Base-by-base conservation (phyloP, 495 filamentous ascomycete species). In the Xylaria palmicola region DNA sequence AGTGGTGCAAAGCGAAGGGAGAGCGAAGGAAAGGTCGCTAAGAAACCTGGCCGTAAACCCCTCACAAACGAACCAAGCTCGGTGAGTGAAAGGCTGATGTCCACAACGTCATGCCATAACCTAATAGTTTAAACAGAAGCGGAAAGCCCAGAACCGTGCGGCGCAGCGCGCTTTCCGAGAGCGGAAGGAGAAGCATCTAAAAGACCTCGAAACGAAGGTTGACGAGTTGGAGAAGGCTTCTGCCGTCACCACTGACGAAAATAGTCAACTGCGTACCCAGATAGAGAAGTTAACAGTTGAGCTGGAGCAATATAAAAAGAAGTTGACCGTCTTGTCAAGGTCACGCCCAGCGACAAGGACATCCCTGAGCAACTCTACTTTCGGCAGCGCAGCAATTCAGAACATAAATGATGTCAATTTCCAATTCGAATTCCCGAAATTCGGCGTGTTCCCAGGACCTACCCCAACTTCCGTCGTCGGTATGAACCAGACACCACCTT, bases 141-240 rank as follows among this genome's bases (percentile, higher is more conserved):
- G 94, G 64, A 99, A 99, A 77, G 94, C 95, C 10, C 94, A 99
- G 71, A 99, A 99, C 66, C 88, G 94, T 59, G 94, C 95, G 1
- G 94, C 94, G 27, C 94, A 99, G 76, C 85, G 94, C 41, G 94
- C 94, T 6, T 99, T 99, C 84, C 85, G 94, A 24, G 94, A 99
- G 72, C 90, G 94, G 48, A 99, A 99, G 77, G 94, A 99, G 76
- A 96, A 91, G 75, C 94, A 99, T 68, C 71, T 99, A 43, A 96
- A 93, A 71, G 95, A 99, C 68, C 80, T 99, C 26, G 94, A 99
- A 74, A 90, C 87, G 49, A 97, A 97, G 72, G 94, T 98, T 20
- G 82, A 90, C 19, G 92, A 96, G 66, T 78, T 99, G n/a, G 88
- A 95, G 71, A 93, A 93, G 75, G 81, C 84, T 2, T 95, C 93